Conservation (phyloP, 2,329 filamentous ascomycete genomes). For the Monilinia polystroma region DNA sequence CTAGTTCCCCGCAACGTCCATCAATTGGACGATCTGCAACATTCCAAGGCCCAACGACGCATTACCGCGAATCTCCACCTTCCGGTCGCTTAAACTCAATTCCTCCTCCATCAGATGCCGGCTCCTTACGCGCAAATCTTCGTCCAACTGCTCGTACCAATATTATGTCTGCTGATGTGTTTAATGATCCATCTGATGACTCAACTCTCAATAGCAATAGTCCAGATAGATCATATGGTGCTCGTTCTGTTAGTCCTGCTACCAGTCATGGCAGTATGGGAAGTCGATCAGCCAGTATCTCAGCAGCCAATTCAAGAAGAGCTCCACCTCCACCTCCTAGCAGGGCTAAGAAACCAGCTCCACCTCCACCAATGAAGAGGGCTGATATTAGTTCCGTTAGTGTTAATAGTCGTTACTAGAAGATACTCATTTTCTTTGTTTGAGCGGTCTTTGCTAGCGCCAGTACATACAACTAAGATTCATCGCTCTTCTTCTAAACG, state of each 20-base stretch:
- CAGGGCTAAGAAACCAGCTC: slow-evolving; percentile 64
- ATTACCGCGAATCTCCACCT: slow-evolving; percentile 51
- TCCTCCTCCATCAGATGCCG: slow-evolving; percentile 46
- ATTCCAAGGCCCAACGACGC: slow-evolving; percentile 56
- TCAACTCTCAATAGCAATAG: slow-evolving; percentile 49
- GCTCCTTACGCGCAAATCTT: slow-evolving; percentile 41
- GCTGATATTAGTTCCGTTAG: slow-evolving; percentile 37
- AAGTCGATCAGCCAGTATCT: slow-evolving; percentile 53
- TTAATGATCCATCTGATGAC: slow-evolving; percentile 52
- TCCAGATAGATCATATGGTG: slow-evolving; percentile 49
- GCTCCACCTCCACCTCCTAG: slow-evolving; percentile 62
- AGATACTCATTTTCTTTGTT: not conserved
- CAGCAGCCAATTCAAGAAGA: slow-evolving; percentile 45
- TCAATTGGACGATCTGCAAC: slow-evolving; percentile 52
- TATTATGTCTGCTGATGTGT: slow-evolving; percentile 43
- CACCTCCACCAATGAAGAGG: slow-evolving; percentile 63
- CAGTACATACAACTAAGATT: slow-evolving; percentile 9
- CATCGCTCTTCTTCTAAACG: not conserved
- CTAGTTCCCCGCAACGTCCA: slow-evolving; percentile 45
- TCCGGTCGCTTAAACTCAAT: slow-evolving; percentile 49
- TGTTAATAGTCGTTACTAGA: slow-evolving; percentile 14
- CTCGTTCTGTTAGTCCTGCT: slow-evolving; percentile 54
- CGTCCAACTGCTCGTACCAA: slow-evolving; percentile 33
- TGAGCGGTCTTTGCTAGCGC: not conserved
- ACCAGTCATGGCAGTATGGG: slow-evolving; percentile 51